Percentiles rank a stretch among this genome's conserved stretches.
These are phyloP conservation scores for Pestalotiopsis sp. DNA, from an alignment of 2,329 filamentous ascomycete genomes.

Conservation along the genomic window DNA sequence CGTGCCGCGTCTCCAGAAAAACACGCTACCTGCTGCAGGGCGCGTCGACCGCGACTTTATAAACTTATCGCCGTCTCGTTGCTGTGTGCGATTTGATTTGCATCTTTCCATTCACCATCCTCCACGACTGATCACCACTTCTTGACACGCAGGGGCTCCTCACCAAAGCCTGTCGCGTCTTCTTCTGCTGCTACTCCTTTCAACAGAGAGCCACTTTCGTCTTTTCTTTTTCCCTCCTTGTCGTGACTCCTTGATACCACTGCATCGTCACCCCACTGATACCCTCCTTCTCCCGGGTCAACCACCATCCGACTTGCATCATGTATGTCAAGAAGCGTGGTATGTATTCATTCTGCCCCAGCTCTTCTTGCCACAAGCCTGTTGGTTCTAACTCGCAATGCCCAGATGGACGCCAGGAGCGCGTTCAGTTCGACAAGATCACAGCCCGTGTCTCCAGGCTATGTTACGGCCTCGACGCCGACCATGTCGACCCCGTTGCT, in stretches of 20 bases:
- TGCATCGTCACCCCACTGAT: conserved; percentile 11
- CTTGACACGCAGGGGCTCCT: conserved; percentile 7
- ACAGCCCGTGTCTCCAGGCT: conserved; percentile 96
- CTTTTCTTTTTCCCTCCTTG: neutral
- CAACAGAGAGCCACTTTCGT: neutral
- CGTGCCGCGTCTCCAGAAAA: conserved; percentile 4
- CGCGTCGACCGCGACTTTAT: conserved; percentile 13
- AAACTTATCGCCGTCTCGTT: conserved; percentile 11
- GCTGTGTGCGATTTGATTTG: conserved; percentile 12
- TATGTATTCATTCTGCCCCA: conserved; percentile 40
- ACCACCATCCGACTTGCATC: conserved; percentile 33
- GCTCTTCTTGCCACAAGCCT: neutral
- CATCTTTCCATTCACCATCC: conserved; percentile 24
- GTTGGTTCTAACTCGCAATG: conserved; percentile 19
- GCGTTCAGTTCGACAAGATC: conserved; percentile 99
- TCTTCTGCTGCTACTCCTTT: neutral
- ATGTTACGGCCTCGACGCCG: conserved; percentile 95
- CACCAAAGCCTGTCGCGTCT: conserved; percentile 11
- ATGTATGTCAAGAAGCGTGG: conserved; percentile 69
- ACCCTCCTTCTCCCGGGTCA: conserved; percentile 20
- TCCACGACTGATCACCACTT: conserved; percentile 19
- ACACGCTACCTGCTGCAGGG: neutral
- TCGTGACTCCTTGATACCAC: neutral
- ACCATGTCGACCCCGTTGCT: conserved; percentile 93
- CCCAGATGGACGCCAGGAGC: conserved; percentile 97